A percentile compares a stretch with the other conserved stretches of the same genome.
Conservation (phyloP, 306 rosid species). For the Pueraria montana region DNA sequence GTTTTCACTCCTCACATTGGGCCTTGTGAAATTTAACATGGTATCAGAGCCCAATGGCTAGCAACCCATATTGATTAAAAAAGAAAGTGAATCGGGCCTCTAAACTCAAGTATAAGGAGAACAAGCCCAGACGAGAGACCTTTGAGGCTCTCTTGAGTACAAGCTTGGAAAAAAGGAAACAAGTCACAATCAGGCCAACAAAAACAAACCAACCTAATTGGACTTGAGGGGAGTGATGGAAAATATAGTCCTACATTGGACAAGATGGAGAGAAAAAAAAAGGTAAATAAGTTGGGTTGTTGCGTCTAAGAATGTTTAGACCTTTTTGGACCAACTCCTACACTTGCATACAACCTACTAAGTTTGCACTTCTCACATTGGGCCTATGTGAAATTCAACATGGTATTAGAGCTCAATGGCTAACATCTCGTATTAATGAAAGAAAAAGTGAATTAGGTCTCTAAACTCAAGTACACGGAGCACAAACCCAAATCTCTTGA, state of each 20-base stretch:
- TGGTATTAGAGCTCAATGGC: too few species aligned
- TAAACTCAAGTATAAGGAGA: background rate
- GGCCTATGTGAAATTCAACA: background rate
- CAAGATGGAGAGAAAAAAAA: too few species aligned
- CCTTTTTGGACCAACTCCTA: background rate
- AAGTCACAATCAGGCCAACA: too few species aligned
- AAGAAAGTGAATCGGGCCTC: background rate
- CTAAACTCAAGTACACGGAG: background rate
- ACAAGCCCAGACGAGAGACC: background rate
- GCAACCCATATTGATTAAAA: too few species aligned
- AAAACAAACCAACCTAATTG: too few species aligned
- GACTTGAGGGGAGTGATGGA: too few species aligned
- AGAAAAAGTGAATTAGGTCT: background rate
- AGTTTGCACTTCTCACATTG: background rate
- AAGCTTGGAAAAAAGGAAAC: background rate
- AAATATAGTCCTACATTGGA: too few species aligned
- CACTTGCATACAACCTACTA: background rate
- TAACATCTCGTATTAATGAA: too few species aligned
- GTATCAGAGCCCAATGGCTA: too few species aligned
- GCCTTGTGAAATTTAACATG: background rate
- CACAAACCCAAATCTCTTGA: background rate
- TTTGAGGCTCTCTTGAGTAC: background rate
- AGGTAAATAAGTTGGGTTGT: too few species aligned
- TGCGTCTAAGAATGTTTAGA: background rate
- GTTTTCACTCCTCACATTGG: background rate